Evolutionary conservation across 75 land plant species (phyloP).

Genomic region (Cunninghamia lanceolata): DNA sequence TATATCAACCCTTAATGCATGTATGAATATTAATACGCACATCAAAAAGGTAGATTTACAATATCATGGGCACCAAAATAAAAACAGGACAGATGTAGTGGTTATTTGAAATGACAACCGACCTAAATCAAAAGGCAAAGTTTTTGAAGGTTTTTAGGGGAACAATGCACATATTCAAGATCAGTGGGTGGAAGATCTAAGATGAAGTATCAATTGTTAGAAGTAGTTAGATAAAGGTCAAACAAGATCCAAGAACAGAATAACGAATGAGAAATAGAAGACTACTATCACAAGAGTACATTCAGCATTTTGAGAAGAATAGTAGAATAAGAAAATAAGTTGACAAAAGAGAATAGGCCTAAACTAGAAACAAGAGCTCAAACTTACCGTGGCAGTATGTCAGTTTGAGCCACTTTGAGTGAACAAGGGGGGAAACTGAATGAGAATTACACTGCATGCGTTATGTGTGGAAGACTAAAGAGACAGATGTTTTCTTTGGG

Average conservation of each 20-base stretch:
- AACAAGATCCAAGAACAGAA: neutral
- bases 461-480: neutral
- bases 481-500: neutral
- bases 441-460: neutral
- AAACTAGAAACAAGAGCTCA: neutral
- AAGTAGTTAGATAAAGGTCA: too few species aligned
- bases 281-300: neutral
- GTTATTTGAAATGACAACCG: too few species aligned
- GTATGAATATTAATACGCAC: too few species aligned
- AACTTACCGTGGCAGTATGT: neutral
- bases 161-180: too few species aligned
- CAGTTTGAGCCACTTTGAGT: neutral
- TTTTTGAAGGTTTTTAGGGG: too few species aligned
- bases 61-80: too few species aligned
- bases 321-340: neutral
- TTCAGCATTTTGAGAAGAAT: neutral
- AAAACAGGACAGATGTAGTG: too few species aligned
- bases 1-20: too few species aligned
- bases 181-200: too few species aligned
- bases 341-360: neutral
- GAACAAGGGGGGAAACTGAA: neutral
- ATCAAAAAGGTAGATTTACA: too few species aligned
- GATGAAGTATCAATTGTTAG: too few species aligned
- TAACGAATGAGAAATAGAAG: neutral
- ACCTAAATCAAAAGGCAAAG: too few species aligned